Evolutionary conservation across 2,329 filamentous ascomycete species (phyloP).

Genomic region (Diatrype stigma): DNA sequence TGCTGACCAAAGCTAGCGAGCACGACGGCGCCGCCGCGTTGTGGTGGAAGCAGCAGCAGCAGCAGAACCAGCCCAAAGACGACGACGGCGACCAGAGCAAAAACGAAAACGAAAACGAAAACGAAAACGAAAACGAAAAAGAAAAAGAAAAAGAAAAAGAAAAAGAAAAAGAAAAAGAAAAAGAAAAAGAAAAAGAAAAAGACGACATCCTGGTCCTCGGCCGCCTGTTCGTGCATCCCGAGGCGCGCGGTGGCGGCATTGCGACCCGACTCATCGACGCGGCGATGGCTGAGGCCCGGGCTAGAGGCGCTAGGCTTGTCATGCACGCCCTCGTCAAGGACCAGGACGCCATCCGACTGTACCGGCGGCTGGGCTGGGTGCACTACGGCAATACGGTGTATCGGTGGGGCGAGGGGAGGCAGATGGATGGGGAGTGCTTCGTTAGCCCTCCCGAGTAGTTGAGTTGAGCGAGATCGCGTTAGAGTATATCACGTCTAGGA

Average conservation of each 20-base stretch:
- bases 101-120: no score
- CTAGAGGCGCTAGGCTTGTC: constrained; percentile 4
- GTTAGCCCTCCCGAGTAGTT: constrained; percentile 5
- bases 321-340: constrained; percentile 16
- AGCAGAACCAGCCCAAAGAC: not conserved
- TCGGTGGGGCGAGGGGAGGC: constrained; percentile 10
- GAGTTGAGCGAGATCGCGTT: no score
- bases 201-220: constrained; percentile 8
- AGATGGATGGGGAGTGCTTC: constrained; percentile 14
- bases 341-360: constrained; percentile 16
- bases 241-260: constrained; percentile 6
- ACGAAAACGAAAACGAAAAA: no score
- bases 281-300: constrained; percentile 10
- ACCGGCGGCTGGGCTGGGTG: constrained; percentile 13
- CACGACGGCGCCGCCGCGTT: not conserved
- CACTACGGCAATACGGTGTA: constrained; percentile 11
- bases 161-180: no score
- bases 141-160: no score
- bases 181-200: constrained; percentile 3
- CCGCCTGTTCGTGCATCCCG: constrained; percentile 14
- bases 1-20: not conserved
- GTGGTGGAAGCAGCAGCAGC: not conserved
- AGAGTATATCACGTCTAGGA: no score
- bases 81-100: constrained; percentile 7
- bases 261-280: constrained; percentile 10